Evolutionary conservation across 116 monocot species (phyloP), one percentile per base, ranked within the genome.

Genomic region (Iris pallida): DNA sequence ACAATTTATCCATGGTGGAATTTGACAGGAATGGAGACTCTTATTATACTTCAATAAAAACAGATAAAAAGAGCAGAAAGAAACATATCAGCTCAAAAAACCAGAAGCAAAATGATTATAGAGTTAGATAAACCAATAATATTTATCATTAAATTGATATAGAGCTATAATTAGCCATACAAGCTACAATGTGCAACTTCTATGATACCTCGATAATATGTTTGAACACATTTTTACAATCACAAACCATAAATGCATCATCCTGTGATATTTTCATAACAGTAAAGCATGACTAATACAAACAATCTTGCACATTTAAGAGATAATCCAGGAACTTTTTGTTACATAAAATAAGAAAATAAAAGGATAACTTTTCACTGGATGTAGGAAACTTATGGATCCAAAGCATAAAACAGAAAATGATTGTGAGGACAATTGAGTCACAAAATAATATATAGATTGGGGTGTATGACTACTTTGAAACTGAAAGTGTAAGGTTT

Each of bases 1-100:
- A 76, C 81, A 92, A 67, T 51, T 67, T 73, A 92, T 76, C 87
- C 87, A 83, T 60, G 88, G 69, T 45, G 92, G 87, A 80, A 92
- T 74, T 76, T 78, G 75, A 76, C 68, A 82, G 61, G 47, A 68
- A 61, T 57, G 12, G 53, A 41, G 77, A 58, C 88, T 61, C 68
- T 80, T 90, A 78, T 92, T 97, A 70, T 78, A 77, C 92, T 95
- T 41, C 56, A 77, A 42, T 11, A 53, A 61, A 55, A 40, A 45
- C 16, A 71, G n/a, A 66, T 42, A 56, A 3, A 55, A 63, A 43
- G 7, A 4, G 5, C 5, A 5, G 59, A 76, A 63, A 55, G 19
- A 42, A 61, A 42, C 15, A 47, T 46, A 16, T 40, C 17, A 47
- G 8, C 14, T 47, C 20, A 5, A 7, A 48, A 69, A 30, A 30